A percentile compares a stretch with the other conserved stretches of the same genome.
phyloP scores from a whole-genome alignment of 2,329 filamentous ascomycete genomes.

The Pezicula neosporulosa region DNA sequence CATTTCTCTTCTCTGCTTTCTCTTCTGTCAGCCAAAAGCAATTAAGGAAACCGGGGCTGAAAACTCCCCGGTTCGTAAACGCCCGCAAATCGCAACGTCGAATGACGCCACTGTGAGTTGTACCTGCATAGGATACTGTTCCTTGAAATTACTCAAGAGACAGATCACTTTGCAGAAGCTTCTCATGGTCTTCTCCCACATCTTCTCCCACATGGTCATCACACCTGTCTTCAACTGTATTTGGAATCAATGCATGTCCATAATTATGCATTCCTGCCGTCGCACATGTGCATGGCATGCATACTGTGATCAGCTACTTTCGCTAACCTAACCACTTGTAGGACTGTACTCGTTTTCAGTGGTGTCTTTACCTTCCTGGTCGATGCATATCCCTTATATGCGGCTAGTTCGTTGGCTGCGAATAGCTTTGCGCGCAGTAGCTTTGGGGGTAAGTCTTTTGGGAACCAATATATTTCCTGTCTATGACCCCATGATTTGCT shows the following conservation, averaged over 20 bases:
- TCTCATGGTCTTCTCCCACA: constrained; percentile 5
- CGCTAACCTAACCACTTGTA: constrained; percentile 27
- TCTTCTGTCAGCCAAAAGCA: not conserved
- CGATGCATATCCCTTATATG: constrained; percentile 73
- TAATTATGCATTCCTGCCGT: constrained; percentile 14
- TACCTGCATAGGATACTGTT: constrained; percentile 16
- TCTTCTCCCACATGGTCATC: not conserved
- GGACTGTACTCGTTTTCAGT: constrained; percentile 73
- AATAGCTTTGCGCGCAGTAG: constrained; percentile 76
- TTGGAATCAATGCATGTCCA: not conserved
- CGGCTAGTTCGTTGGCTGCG: constrained; percentile 75
- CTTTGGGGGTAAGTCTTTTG: constrained; percentile 51
- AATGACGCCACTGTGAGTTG: constrained; percentile 13
- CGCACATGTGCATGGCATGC: constrained; percentile 12
- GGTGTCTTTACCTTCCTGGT: constrained; percentile 83
- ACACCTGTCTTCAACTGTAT: constrained; percentile 1
- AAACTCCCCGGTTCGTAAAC: not conserved
- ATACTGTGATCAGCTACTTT: not conserved
- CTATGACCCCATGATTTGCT: not conserved
- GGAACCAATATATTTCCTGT: constrained; percentile 1
- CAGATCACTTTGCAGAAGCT: not conserved
- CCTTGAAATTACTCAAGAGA: not conserved
- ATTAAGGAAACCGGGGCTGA: constrained; percentile 3
- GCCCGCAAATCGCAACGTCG: constrained; percentile 3
- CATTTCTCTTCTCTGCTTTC: constrained; percentile 17